Percentiles rank a stretch among this genome's conserved stretches.
Conservation (phyloP, 2,329 filamentous ascomycete species). For the Aspergillus unguis region DNA sequence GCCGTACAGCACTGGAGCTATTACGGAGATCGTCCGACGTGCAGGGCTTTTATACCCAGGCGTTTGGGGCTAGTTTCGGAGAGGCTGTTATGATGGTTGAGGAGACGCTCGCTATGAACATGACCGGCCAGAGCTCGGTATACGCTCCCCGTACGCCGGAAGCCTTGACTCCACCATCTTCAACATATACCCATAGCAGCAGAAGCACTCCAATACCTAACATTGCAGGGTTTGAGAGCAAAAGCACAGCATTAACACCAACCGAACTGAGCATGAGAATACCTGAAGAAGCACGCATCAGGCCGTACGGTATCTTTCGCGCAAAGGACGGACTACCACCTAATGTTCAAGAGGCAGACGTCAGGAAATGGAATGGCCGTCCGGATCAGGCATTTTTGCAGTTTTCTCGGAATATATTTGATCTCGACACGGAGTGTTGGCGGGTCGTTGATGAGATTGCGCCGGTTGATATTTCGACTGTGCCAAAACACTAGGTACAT, state of each 20-base stretch:
- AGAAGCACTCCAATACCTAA: no score
- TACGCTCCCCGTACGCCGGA: no score
- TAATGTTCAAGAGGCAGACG: slow-evolving; percentile 12
- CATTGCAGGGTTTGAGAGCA: no score
- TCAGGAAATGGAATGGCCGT: slow-evolving; percentile 20
- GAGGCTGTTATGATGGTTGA: slow-evolving; percentile 31
- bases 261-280: slow-evolving; percentile 14
- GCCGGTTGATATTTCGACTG: neutral
- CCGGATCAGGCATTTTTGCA: slow-evolving; percentile 11
- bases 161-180: no score
- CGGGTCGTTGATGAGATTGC: neutral
- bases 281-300: slow-evolving; percentile 24
- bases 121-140: neutral
- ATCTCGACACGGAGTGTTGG: neutral
- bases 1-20: slow-evolving; percentile 29
- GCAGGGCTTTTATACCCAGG: slow-evolving; percentile 28
- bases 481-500: no score
- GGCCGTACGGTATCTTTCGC: slow-evolving; percentile 23
- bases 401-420: neutral
- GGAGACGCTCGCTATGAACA: slow-evolving; percentile 20
- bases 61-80: slow-evolving; percentile 5
- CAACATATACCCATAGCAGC: no score
- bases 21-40: slow-evolving; percentile 23
- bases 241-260: no score
- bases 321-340: slow-evolving; percentile 9